phyloP scores from a whole-genome alignment of 2,329 filamentous ascomycete species.

The Emmonsiellopsis sp. region DNA sequence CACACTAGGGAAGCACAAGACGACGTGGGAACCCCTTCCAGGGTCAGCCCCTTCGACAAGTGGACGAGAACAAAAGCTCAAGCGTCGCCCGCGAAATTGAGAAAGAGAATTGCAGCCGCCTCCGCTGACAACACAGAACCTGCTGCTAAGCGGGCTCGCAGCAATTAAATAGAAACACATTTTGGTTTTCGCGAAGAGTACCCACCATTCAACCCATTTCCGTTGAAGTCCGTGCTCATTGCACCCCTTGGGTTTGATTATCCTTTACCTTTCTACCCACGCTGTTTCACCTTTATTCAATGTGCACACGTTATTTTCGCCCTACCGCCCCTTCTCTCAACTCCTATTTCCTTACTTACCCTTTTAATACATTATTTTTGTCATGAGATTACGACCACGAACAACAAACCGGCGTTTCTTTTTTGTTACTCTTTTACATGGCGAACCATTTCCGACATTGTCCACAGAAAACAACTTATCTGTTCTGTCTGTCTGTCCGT shows the following conservation, averaged over 20 bases:
- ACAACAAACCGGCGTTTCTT: not conserved
- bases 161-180: constrained; percentile 1
- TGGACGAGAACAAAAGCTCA: constrained; percentile 29
- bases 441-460: constrained; percentile 4
- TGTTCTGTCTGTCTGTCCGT: not conserved
- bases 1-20: constrained; percentile 19
- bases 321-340: not conserved
- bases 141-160: constrained; percentile 9
- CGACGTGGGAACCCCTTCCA: constrained; percentile 18
- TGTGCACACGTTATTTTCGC: not conserved
- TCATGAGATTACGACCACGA: constrained; percentile 2
- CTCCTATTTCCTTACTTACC: not conserved
- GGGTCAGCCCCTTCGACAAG: constrained; percentile 31
- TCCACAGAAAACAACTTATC: too few species aligned
- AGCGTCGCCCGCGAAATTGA: constrained; percentile 18
- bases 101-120: constrained; percentile 27
- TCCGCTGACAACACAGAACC: constrained; percentile 14
- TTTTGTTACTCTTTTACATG: constrained; percentile 7
- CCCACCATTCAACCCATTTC: too few species aligned
- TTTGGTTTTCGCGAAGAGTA: not conserved
- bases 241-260: not conserved
- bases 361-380: not conserved
- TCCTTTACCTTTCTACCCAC: not conserved
- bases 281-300: not conserved
- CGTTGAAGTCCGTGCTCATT: too few species aligned